Conservation (phyloP, 345 rosid genomes). For the Melaleuca quinquenervia region DNA sequence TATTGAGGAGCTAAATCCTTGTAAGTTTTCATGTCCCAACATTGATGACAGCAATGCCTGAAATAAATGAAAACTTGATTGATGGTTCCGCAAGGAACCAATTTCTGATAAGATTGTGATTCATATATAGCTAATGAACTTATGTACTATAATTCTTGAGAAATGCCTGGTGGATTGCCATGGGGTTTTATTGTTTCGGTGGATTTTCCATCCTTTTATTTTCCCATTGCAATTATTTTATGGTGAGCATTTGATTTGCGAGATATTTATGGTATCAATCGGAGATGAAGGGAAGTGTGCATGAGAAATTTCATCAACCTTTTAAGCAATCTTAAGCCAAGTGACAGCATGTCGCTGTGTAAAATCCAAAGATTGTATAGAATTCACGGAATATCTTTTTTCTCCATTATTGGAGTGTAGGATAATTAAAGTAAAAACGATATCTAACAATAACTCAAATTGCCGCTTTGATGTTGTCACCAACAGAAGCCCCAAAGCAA, state of each 20-base stretch:
- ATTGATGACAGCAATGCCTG: background rate
- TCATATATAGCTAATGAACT: background rate
- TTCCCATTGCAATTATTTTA: background rate
- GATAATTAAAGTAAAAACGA: background rate
- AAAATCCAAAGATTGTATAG: background rate
- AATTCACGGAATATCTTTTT: background rate
- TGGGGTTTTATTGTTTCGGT: background rate
- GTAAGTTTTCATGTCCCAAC: background rate
- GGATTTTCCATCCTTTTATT: background rate
- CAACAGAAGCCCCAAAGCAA: background rate
- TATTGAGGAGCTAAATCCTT: background rate
- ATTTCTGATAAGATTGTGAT: background rate
- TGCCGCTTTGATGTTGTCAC: background rate
- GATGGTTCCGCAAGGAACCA: background rate
- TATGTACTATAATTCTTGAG: background rate
- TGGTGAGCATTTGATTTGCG: background rate
- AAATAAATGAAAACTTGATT: background rate
- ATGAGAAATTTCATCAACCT: background rate
- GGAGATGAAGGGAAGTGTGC: background rate
- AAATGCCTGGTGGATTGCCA: background rate
- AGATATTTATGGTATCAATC: background rate
- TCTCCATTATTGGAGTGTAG: background rate
- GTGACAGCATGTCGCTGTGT: background rate
- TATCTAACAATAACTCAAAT: background rate
- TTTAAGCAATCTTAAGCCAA: background rate